A percentile compares a stretch with the other conserved stretches of the same genome.
These are phyloP conservation scores for Scedosporium boydii DNA, from an alignment of 2,329 filamentous ascomycete genomes.

Conservation along the genomic window DNA sequence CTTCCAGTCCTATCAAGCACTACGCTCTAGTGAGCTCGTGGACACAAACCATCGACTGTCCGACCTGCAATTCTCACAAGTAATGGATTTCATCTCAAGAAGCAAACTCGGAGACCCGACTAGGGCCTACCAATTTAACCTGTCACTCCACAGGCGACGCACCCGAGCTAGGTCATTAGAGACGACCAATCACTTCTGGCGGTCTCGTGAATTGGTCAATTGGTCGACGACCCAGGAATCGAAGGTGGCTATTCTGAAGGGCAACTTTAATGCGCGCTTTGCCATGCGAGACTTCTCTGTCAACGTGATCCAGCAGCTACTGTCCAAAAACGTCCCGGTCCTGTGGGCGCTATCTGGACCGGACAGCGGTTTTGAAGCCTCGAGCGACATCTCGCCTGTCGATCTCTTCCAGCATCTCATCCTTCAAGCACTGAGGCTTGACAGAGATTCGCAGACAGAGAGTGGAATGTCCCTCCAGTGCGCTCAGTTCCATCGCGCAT, in stretches of 20 bases:
- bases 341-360: not conserved
- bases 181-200: not conserved
- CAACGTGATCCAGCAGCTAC: not conserved
- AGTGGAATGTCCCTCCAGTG: not conserved
- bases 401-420: not conserved
- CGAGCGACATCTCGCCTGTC: not conserved
- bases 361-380: not conserved
- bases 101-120: not conserved
- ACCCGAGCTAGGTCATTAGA: not conserved
- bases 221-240: not conserved
- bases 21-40: not conserved
- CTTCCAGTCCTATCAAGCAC: not conserved
- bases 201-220: not conserved
- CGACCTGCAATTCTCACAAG: not conserved
- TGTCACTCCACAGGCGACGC: not conserved
- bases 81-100: not conserved
- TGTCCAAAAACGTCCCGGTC: not conserved
- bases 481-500: not conserved
- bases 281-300: not conserved
- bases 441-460: not conserved
- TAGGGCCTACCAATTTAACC: not conserved
- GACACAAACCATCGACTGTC: not conserved
- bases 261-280: not conserved
- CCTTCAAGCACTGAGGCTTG: not conserved
- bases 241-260: not conserved